Evolutionary conservation across 257 asterid genomes (phyloP).

Genomic region (Nicotiana tabacum): DNA sequence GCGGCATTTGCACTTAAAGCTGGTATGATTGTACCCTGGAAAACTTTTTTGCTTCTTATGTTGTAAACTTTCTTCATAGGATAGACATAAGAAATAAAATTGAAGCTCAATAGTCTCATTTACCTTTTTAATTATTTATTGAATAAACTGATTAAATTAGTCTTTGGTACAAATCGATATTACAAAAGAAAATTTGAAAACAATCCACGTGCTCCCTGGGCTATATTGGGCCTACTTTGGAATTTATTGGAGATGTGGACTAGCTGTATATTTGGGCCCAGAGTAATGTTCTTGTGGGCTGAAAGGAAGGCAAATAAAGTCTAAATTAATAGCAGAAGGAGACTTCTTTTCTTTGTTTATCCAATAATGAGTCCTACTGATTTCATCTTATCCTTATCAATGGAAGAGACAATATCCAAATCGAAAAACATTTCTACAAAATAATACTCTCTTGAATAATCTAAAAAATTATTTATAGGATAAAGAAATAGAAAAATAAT

Average conservation of each 20-base stretch:
- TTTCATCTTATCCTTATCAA: neutral
- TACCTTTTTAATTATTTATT: neutral
- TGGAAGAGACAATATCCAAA: neutral
- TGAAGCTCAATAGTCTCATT: neutral
- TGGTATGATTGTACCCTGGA: conserved; percentile 28
- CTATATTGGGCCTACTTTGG: neutral
- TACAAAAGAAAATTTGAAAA: neutral
- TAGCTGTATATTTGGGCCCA: neutral
- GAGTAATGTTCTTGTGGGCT: conserved; percentile 5
- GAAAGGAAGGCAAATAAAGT: neutral
- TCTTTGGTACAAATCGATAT: neutral
- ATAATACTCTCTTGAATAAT: neutral
- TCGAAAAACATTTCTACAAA: neutral
- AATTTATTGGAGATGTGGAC: neutral
- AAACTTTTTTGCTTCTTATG: neutral
- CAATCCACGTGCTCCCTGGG: neutral
- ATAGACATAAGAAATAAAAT: neutral
- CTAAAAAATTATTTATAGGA: too few species aligned
- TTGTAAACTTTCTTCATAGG: neutral
- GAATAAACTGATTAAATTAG: neutral
- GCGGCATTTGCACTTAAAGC: conserved; percentile 74
- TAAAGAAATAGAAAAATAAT: neutral
- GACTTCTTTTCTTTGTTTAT: neutral
- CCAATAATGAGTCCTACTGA: neutral
- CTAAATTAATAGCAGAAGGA: neutral